phyloP scores from a whole-genome alignment of 2,329 filamentous ascomycete species.

The Aspergillus chevalieri region DNA sequence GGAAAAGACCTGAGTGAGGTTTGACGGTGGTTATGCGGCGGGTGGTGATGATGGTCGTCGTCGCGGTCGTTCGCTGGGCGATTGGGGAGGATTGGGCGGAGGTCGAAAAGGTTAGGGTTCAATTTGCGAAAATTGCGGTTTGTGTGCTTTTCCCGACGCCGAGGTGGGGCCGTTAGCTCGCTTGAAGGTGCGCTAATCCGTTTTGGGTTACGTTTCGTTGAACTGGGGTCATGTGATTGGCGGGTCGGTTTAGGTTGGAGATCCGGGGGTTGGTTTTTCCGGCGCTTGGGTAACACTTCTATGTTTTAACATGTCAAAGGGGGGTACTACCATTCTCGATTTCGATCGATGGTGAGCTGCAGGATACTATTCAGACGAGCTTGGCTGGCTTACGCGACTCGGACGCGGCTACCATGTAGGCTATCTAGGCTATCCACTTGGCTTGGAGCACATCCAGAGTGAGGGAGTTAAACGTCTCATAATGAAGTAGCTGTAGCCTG shows the following conservation, averaged over 20 bases:
- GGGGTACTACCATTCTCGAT: no score
- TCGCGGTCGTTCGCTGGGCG: conserved; percentile 26
- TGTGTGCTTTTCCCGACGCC: conserved; percentile 24
- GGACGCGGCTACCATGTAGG: no score
- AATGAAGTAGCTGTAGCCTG: no score
- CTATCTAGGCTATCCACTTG: no score
- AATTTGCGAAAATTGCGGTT: conserved; percentile 12
- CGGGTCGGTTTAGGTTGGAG: neutral
- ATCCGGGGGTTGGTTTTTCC: conserved; percentile 8
- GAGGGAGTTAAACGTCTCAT: no score
- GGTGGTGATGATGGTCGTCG: conserved; percentile 12
- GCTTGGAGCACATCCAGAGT: no score
- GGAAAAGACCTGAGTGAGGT: conserved; percentile 16
- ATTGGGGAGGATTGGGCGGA: conserved; percentile 11
- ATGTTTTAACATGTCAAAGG: no score
- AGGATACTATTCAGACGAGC: no score
- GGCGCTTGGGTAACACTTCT: neutral
- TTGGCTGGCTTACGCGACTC: no score
- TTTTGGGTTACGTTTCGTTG: conserved; percentile 8
- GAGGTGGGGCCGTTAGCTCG: conserved; percentile 25
- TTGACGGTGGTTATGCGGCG: conserved; percentile 29
- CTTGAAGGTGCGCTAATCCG: conserved; percentile 22
- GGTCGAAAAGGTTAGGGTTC: conserved; percentile 14
- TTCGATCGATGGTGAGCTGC: no score
- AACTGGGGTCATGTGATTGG: conserved; percentile 8